These are phyloP conservation scores for Chenopodium berlandieri DNA, from an alignment of 148 eudicot species.

Conservation along the genomic window DNA sequence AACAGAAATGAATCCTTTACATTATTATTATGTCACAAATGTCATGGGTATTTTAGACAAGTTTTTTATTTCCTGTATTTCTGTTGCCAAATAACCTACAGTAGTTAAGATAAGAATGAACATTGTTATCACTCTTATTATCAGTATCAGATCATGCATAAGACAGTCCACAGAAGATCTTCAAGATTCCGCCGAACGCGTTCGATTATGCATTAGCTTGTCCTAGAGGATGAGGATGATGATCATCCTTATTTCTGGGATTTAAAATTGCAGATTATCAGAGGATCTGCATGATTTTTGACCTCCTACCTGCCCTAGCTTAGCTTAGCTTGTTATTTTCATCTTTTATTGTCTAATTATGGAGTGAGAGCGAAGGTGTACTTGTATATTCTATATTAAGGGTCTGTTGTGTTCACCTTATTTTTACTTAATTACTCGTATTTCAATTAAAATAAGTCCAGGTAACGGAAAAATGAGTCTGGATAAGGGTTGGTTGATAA, in stretches of 20 bases:
- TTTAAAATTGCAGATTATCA: background rate
- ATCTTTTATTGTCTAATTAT: no score
- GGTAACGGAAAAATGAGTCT: no score
- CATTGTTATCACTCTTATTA: background rate
- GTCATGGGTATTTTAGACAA: background rate
- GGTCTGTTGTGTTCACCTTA: no score
- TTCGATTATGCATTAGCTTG: background rate
- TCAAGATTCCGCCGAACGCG: background rate
- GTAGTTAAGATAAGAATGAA: background rate
- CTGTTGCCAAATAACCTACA: background rate
- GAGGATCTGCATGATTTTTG: conserved; percentile 7
- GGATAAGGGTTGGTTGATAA: no score
- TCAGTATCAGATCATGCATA: background rate
- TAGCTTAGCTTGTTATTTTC: no score
- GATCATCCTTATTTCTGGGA: background rate
- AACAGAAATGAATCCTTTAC: conserved; percentile 2
- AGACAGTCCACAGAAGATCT: background rate
- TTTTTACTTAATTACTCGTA: no score
- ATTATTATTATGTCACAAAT: background rate
- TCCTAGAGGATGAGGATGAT: background rate
- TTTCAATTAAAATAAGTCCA: no score
- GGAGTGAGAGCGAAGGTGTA: no score
- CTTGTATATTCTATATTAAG: no score
- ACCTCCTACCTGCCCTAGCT: background rate
- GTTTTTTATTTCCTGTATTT: background rate